A percentile compares a stretch with the other conserved stretches of the same genome.
Evolutionary conservation across 2,329 filamentous ascomycete species (phyloP).

Genomic region (Rutstroemia sp.): DNA sequence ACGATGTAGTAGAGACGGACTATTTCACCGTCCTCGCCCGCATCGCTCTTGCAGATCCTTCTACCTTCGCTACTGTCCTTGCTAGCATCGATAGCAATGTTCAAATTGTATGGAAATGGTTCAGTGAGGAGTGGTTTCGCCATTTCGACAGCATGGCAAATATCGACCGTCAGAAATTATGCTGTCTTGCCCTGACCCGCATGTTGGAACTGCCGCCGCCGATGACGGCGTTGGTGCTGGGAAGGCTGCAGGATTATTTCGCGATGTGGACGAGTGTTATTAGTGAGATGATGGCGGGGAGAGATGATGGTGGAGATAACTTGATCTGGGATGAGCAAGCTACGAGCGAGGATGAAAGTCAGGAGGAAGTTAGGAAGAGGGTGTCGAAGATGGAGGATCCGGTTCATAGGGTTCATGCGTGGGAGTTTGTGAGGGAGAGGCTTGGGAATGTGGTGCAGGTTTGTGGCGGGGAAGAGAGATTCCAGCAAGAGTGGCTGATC

Average conservation of each 20-base stretch:
- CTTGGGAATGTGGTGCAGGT: slow-evolving; percentile 51
- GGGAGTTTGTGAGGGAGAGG: slow-evolving; percentile 55
- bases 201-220: slow-evolving; percentile 57
- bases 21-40: slow-evolving; percentile 80
- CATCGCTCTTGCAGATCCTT: slow-evolving; percentile 65
- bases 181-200: slow-evolving; percentile 63
- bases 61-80: slow-evolving; percentile 57
- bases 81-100: slow-evolving; percentile 32
- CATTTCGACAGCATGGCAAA: slow-evolving; percentile 63
- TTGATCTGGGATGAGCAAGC: slow-evolving; percentile 41
- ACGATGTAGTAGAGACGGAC: slow-evolving; percentile 71
- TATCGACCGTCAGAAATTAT: slow-evolving; percentile 60
- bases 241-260: slow-evolving; percentile 64
- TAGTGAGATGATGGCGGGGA: slow-evolving; percentile 55
- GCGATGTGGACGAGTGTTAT: slow-evolving; percentile 68
- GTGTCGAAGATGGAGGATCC: slow-evolving; percentile 53
- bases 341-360: slow-evolving; percentile 46
- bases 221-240: slow-evolving; percentile 44
- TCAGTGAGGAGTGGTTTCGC: slow-evolving; percentile 58
- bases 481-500: slow-evolving; percentile 61
- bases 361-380: slow-evolving; percentile 46
- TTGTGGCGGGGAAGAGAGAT: slow-evolving; percentile 56
- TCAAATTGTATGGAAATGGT: slow-evolving; percentile 51
- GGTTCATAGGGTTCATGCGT: slow-evolving; percentile 57
- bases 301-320: slow-evolving; percentile 43